Evolutionary conservation across 768 basidiomycete genomes (phyloP), one percentile per base, ranked within the genome.

Genomic region (Rhodotorula babjevae): DNA sequence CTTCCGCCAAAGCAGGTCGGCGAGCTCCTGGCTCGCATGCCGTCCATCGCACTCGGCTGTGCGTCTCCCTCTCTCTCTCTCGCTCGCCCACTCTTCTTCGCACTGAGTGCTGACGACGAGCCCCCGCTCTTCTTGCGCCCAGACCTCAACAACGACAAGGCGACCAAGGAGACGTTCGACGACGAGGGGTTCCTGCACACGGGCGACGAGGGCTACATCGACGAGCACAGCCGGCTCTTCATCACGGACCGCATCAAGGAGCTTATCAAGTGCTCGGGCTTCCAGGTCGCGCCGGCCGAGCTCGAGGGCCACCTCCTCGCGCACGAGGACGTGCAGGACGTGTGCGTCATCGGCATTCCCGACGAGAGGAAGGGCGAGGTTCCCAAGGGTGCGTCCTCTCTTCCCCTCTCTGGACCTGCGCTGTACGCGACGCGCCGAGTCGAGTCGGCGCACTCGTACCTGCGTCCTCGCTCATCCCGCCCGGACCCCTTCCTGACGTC

Each of bases 251-350:
- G 75, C 2, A 68, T 76, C 61, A 76, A 76, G 58, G 75, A 72
- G 71, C 85, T 71, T 21, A 68, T 89, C 78, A 89, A 90, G 81
- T 87, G 88, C 56, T 84, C 81, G 25, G 77, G 79, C 21, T 75
- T 60, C 63, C 77, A 79, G 56, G 79, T 82, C 23, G 76, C 81
- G 0, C 81, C 82, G 0, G 81, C 82, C 3, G 82, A 82, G 65
- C 77, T 82, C 8, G 82, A 82, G 53, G 81, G 77, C 0, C 68
- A 78, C 29, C 66, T 82, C 1, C 71, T 82, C 23, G 67, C 74
- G 27, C 78, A 80, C 65, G 77, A 78, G 1, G 72, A 75, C 50
- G 80, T 82, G 18, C 63, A 62, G 9, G 81, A 82, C 63, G 79
- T 77, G 10, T 79, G 68, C 25, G 80, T 81, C 2, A 78, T 81